Evolutionary conservation across 257 asterid species (phyloP).

Genomic region (Gentiana macrophylla): DNA sequence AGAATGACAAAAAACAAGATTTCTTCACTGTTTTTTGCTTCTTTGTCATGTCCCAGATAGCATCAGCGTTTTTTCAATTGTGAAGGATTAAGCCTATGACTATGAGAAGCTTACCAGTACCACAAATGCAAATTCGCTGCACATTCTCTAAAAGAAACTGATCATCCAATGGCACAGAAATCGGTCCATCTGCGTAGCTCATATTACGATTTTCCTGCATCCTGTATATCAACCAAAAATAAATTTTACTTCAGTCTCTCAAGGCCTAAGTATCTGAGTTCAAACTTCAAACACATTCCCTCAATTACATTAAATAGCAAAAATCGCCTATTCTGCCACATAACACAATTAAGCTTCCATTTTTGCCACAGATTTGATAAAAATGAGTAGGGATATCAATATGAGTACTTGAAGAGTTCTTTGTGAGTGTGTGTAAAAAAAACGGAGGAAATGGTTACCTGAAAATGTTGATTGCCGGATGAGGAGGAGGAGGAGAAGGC

Average conservation of each 20-base stretch:
- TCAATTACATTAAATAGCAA: background rate
- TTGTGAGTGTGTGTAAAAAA: too few relatives aligned
- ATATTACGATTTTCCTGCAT: conserved; percentile 91
- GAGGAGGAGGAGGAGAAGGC: too few relatives aligned
- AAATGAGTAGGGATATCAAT: too few relatives aligned
- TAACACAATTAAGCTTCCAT: too few relatives aligned
- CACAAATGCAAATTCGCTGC: conserved; percentile 67
- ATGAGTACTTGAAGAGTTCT: too few relatives aligned
- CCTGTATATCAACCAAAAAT: conserved; percentile 22
- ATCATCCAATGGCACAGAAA: conserved; percentile 66
- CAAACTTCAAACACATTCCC: background rate
- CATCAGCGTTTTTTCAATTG: conserved; percentile 2
- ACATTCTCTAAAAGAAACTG: conserved; percentile 70
- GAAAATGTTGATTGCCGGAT: too few relatives aligned
- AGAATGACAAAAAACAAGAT: too few relatives aligned
- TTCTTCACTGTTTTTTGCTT: background rate
- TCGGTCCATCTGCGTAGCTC: conserved; percentile 82
- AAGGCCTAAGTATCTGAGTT: background rate
- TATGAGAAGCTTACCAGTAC: conserved; percentile 43
- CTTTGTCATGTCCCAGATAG: too few relatives aligned
- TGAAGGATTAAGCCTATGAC: background rate
- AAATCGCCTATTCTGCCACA: too few relatives aligned
- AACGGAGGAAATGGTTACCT: too few relatives aligned
- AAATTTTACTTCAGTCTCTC: background rate
- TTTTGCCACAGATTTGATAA: too few relatives aligned